Base-by-base conservation (phyloP, 2,329 filamentous ascomycete genomes). In the Clarireedia paspali region DNA sequence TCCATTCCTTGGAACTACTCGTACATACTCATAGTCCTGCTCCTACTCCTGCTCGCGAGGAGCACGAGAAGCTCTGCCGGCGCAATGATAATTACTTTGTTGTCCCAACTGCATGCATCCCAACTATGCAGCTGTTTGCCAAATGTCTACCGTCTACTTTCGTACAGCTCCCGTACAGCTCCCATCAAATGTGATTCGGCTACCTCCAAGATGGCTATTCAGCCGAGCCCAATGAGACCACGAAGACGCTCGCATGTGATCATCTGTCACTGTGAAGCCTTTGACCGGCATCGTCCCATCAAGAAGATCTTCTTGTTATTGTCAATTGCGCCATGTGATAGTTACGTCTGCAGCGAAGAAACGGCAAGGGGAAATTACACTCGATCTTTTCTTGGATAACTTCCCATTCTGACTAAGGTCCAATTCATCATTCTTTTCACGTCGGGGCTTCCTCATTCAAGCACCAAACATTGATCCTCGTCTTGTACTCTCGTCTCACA, bases 271-370 rank as follows among this genome's bases (percentile, higher is more conserved):
- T 47, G 15, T 27, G 45, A 30, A 36, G 27, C 47, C 36, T 39
- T 36, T 49, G 17, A 47, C 20, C 9, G 26, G 20, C 45, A 30
- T 47, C 45, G 26, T 15, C 45, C 45, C n/a, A 47, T 24, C 20
- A 26, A 30, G 14, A 6, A 47, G 27, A 15, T 10, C 17, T 27
- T 17, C 24, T 17, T 27, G 12, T 36, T 15, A 26, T 34, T 36
- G 17, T 49, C 23, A 20, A 20, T 34, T 49, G 27, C 47, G 47
- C 47, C 47, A 49, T 49, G 47, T 49, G n/a, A 49, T n/a, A 38
- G 20, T 20, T 20, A 7, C 30, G 17, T n/a, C 17, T 15, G 10
- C 30, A n/a, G 15, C n/a, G 14, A 42, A 42, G 39, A 10, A 42
- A 17, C 17, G 9, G 17, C 15, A 42, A 42, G 39, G 39, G 39